phyloP scores from a whole-genome alignment of 345 rosid genomes.

The Durio zibethinus region DNA sequence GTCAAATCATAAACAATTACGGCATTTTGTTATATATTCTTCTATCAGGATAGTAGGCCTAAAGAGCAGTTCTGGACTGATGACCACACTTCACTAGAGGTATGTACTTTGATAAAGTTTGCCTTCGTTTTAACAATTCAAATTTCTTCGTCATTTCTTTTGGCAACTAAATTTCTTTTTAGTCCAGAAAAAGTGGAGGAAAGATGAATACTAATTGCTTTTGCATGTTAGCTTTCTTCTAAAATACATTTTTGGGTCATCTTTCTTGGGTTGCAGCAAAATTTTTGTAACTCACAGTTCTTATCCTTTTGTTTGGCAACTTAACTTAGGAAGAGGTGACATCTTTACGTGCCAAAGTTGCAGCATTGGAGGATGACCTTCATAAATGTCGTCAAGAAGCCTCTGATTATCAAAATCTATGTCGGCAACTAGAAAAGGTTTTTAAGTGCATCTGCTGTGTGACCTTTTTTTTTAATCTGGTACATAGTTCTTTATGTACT shows the following conservation, averaged over 20 bases:
- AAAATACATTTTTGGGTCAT: neutral
- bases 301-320: slow-evolving; percentile 18
- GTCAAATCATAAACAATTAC: neutral
- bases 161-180: slow-evolving; percentile 1
- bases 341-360: slow-evolving; percentile 62
- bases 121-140: neutral
- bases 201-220: neutral
- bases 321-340: slow-evolving; percentile 65
- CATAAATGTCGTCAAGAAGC: slow-evolving; percentile 69
- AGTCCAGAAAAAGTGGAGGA: neutral
- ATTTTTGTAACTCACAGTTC: neutral
- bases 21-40: slow-evolving; percentile 10
- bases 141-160: neutral
- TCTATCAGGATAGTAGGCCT: slow-evolving; percentile 53
- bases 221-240: neutral
- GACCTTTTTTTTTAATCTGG: too few relatives aligned
- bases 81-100: slow-evolving; percentile 50
- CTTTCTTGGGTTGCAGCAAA: neutral
- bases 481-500: neutral
- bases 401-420: slow-evolving; percentile 50
- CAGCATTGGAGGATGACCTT: slow-evolving; percentile 75
- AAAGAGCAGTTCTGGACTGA: slow-evolving; percentile 52
- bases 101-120: slow-evolving; percentile 26
- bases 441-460: slow-evolving; percentile 10
- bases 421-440: slow-evolving; percentile 76